Conservation (phyloP, 176 grass and related monocot species). For the Leersia perrieri region DNA sequence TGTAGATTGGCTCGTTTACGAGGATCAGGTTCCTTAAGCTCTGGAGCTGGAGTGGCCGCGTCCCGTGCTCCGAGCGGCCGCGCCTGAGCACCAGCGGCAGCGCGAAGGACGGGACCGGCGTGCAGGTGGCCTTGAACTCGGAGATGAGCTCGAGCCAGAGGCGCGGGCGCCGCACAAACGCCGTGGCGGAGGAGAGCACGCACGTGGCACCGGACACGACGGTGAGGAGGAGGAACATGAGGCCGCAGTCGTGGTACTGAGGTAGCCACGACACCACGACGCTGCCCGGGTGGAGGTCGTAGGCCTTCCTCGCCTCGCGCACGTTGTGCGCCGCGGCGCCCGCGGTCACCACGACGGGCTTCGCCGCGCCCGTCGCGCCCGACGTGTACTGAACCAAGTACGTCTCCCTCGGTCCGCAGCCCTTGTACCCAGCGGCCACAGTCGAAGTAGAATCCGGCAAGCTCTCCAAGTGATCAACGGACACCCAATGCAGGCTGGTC, state of each 20-base stretch:
- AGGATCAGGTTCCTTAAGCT: conserved; percentile 54
- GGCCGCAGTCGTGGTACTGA: conserved; percentile 60
- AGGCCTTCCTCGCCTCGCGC: conserved; percentile 44
- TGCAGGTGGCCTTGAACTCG: conserved; percentile 50
- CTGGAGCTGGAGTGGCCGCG: conserved; percentile 23
- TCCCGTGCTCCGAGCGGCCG: not conserved
- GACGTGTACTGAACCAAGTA: conserved; percentile 69
- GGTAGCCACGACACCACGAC: conserved; percentile 57
- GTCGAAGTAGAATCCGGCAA: not conserved
- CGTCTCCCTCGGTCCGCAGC: conserved; percentile 33
- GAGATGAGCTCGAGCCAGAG: conserved; percentile 57
- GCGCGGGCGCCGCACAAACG: conserved; percentile 43
- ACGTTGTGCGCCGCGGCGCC: conserved; percentile 58
- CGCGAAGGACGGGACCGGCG: conserved; percentile 49
- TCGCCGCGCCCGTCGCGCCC: conserved; percentile 45
- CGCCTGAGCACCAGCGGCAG: conserved; percentile 41
- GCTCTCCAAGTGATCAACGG: conserved; percentile 10
- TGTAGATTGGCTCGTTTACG: conserved; percentile 49
- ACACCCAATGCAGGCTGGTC: conserved; percentile 36
- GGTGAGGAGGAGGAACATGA: conserved; percentile 64
- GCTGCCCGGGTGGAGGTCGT: conserved; percentile 40
- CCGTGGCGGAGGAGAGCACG: conserved; percentile 41
- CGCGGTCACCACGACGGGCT: conserved; percentile 45
- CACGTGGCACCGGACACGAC: conserved; percentile 50
- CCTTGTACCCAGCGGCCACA: not conserved